A percentile compares a stretch with the other conserved stretches of the same genome.
These are phyloP conservation scores for Melanomma pulvis-pyrius DNA, from an alignment of 495 filamentous ascomycete species.

Conservation along the genomic window DNA sequence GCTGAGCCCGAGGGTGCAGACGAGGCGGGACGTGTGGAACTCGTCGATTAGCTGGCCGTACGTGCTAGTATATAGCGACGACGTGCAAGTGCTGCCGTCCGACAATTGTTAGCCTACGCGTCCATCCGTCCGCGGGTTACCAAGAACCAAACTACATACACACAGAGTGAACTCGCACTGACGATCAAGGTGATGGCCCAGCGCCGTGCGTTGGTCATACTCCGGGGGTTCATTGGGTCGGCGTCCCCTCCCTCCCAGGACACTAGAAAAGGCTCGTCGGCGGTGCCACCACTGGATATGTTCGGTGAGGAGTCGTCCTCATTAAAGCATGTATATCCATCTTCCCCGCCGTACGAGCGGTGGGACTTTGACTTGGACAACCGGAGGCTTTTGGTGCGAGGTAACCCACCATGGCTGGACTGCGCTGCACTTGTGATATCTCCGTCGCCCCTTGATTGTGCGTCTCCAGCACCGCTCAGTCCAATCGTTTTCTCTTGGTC, in stretches of 20 bases:
- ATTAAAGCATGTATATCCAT: conserved; percentile 38
- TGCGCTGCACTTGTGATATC: neutral
- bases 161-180: conserved; percentile 72
- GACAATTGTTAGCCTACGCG: neutral
- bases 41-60: conserved; percentile 82
- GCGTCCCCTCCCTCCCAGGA: conserved; percentile 69
- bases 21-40: conserved; percentile 66
- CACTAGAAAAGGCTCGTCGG: conserved; percentile 57
- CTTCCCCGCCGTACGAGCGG: conserved; percentile 31
- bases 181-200: conserved; percentile 81
- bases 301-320: conserved; percentile 30
- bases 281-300: conserved; percentile 26
- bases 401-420: neutral
- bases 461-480: neutral
- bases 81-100: conserved; percentile 72
- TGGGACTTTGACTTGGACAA: conserved; percentile 22
- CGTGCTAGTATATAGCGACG: conserved; percentile 84
- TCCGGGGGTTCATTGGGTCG: conserved; percentile 74
- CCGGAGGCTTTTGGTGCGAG: conserved; percentile 24
- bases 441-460: neutral
- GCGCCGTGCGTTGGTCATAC: conserved; percentile 64
- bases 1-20: conserved; percentile 46
- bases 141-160: conserved; percentile 55
- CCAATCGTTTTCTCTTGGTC: conserved; percentile 13
- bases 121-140: neutral